phyloP scores from a whole-genome alignment of 2,329 filamentous ascomycete species.

The Diaporthe aspalathi region DNA sequence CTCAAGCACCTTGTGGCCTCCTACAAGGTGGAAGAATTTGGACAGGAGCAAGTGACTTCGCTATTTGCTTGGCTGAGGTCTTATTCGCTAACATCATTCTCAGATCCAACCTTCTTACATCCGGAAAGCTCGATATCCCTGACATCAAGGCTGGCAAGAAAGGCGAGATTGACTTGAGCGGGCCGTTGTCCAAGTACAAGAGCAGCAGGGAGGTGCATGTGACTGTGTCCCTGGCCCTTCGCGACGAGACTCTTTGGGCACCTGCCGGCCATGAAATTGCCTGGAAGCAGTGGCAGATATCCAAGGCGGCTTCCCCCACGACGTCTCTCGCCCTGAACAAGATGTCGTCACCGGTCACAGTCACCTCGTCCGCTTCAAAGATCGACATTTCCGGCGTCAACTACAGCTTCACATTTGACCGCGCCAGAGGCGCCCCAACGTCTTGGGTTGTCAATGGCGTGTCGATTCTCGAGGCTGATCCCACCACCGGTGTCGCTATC shows the following conservation, averaged over 20 bases:
- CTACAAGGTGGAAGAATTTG: conserved; percentile 58
- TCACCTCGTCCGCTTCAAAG: conserved; percentile 43
- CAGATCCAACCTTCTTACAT: conserved; percentile 45
- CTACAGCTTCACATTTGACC: conserved; percentile 58
- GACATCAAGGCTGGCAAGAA: conserved; percentile 52
- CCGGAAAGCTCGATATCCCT: conserved; percentile 55
- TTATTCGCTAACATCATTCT: conserved; percentile 35
- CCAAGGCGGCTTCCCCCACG: conserved; percentile 42
- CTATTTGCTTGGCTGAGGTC: background rate
- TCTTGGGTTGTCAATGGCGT: conserved; percentile 53
- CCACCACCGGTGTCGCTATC: conserved; percentile 52
- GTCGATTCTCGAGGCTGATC: conserved; percentile 51
- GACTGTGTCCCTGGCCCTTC: conserved; percentile 57
- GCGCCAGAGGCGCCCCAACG: conserved; percentile 55
- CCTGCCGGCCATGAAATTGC: conserved; percentile 64
- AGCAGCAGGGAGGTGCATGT: conserved; percentile 56
- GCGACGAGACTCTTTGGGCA: conserved; percentile 61
- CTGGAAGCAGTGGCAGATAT: conserved; percentile 62
- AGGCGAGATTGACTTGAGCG: conserved; percentile 49
- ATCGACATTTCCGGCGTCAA: conserved; percentile 47
- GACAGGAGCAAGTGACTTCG: conserved; percentile 51
- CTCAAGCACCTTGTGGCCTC: conserved; percentile 56
- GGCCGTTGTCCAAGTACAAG: conserved; percentile 44
- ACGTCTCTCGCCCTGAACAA: conserved; percentile 24
- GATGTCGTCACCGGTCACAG: conserved; percentile 42